These are phyloP conservation scores for Musa schizocarpa DNA, from an alignment of 176 grass and related monocot species.

Conservation along the genomic window DNA sequence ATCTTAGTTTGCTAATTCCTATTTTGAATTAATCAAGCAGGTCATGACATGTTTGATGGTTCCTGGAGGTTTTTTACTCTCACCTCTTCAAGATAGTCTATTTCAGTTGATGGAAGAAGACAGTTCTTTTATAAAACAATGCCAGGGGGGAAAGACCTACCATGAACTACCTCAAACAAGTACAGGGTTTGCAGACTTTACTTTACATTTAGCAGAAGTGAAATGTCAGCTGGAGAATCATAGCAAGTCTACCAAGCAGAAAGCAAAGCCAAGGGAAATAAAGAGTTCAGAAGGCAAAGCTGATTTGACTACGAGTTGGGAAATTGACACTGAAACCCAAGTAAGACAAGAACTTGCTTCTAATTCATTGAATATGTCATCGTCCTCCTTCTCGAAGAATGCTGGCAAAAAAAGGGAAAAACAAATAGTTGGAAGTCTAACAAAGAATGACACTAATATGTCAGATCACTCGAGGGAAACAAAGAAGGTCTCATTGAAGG, in stretches of 20 bases:
- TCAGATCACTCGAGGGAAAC: constrained; percentile 23
- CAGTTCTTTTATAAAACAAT: constrained; percentile 36
- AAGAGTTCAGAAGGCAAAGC: constrained; percentile 39
- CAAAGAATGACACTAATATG: constrained; percentile 5
- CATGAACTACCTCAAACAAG: constrained; percentile 31
- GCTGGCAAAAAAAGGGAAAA: constrained; percentile 26
- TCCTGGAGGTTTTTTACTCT: constrained; percentile 67
- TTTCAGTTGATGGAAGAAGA: constrained; percentile 55
- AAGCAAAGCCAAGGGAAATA: constrained; percentile 28
- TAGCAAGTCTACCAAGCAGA: constrained; percentile 44
- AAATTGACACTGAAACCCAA: constrained; percentile 39
- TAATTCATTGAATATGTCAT: constrained; percentile 35
- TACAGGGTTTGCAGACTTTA: constrained; percentile 16
- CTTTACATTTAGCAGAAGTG: constrained; percentile 16
- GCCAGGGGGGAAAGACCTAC: constrained; percentile 26
- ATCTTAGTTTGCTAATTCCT: constrained; percentile 11
- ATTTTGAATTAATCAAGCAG: constrained; percentile 36
- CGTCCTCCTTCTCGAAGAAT: constrained; percentile 32
- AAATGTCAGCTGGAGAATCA: constrained; percentile 47
- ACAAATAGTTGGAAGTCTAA: constrained; percentile 35
- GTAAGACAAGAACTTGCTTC: constrained; percentile 33
- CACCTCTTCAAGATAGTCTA: constrained; percentile 50
- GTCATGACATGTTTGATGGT: constrained; percentile 66
- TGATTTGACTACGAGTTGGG: constrained; percentile 31
- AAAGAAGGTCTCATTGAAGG: constrained; percentile 33